Evolutionary conservation across 768 basidiomycete genomes (phyloP).

Genomic region (Pholiota conissans): DNA sequence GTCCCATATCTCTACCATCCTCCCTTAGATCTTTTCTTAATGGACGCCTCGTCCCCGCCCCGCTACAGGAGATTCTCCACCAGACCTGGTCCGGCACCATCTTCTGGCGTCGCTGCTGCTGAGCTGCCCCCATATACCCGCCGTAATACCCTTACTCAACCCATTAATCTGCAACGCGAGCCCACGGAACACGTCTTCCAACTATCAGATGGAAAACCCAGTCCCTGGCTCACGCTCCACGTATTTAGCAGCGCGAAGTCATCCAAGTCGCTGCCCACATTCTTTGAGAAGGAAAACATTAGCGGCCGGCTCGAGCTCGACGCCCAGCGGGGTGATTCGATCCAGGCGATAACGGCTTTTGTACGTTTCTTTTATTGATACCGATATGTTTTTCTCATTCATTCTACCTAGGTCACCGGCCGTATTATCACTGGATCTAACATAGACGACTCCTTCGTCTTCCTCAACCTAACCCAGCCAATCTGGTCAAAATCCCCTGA

Average conservation of each 20-base stretch:
- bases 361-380: conserved; percentile 26
- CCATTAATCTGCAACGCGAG: conserved; percentile 37
- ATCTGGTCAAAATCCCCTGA: conserved; percentile 50
- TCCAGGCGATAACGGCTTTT: conserved; percentile 44
- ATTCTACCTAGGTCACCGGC: conserved; percentile 43
- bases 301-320: conserved; percentile 45
- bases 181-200: conserved; percentile 50
- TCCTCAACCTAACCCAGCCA: conserved; percentile 41
- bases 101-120: conserved; percentile 28
- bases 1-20: conserved; percentile 15
- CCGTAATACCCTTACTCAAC: conserved; percentile 42
- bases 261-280: conserved; percentile 48
- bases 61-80: conserved; percentile 49
- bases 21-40: conserved; percentile 17
- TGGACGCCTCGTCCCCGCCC: conserved; percentile 51
- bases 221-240: conserved; percentile 45
- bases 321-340: conserved; percentile 53
- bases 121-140: conserved; percentile 52
- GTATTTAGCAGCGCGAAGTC: conserved; percentile 54
- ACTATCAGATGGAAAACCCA: conserved; percentile 39
- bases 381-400: background rate
- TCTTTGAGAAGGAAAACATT: conserved; percentile 56
- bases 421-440: conserved; percentile 50
- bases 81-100: conserved; percentile 51
- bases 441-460: conserved; percentile 41